Conservation (phyloP, 2,329 filamentous ascomycete species). For the Westerdykella ornata region DNA sequence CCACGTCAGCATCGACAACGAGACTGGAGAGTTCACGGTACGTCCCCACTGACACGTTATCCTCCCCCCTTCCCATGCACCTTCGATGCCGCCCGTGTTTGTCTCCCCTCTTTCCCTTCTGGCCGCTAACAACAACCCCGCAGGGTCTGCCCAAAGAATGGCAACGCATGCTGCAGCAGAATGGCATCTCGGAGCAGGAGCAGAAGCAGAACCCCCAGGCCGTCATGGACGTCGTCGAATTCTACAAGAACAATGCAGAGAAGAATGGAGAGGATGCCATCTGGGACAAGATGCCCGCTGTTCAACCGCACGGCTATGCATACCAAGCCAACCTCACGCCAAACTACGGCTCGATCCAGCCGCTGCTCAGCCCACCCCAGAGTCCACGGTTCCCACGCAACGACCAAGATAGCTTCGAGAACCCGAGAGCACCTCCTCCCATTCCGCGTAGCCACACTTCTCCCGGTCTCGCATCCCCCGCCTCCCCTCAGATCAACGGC, state of each 20-base stretch:
- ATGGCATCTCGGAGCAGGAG: slow-evolving; percentile 92
- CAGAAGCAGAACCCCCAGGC: slow-evolving; percentile 93
- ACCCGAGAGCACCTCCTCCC: slow-evolving; percentile 85
- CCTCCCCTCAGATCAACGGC: slow-evolving; percentile 39
- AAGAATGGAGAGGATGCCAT: slow-evolving; percentile 74
- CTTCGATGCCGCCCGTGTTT: slow-evolving; percentile 1
- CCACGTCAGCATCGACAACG: slow-evolving; percentile 94
- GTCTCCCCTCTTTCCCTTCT: slow-evolving; percentile 6
- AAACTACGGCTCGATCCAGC: slow-evolving; percentile 40
- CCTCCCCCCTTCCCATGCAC: not conserved
- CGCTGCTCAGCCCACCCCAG: slow-evolving; percentile 67
- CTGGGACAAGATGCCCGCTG: slow-evolving; percentile 94
- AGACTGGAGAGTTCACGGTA: slow-evolving; percentile 94
- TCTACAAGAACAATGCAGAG: slow-evolving; percentile 92
- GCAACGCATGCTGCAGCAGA: slow-evolving; percentile 92
- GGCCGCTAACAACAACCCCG: slow-evolving; percentile 15
- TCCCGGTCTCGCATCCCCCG: slow-evolving; percentile 42
- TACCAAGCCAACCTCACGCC: slow-evolving; percentile 32
- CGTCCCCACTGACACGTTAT: slow-evolving; percentile 18
- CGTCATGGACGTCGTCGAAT: slow-evolving; percentile 90
- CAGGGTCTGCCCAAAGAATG: slow-evolving; percentile 95
- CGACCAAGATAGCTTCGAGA: slow-evolving; percentile 92
- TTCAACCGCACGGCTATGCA: slow-evolving; percentile 52
- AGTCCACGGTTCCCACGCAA: slow-evolving; percentile 86
- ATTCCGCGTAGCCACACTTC: slow-evolving; percentile 53